Evolutionary conservation across 225 moss, liverwort and hornwort species (phyloP), one percentile per base, ranked within the genome.

Genomic region (Rhytidiadelphus loreus): DNA sequence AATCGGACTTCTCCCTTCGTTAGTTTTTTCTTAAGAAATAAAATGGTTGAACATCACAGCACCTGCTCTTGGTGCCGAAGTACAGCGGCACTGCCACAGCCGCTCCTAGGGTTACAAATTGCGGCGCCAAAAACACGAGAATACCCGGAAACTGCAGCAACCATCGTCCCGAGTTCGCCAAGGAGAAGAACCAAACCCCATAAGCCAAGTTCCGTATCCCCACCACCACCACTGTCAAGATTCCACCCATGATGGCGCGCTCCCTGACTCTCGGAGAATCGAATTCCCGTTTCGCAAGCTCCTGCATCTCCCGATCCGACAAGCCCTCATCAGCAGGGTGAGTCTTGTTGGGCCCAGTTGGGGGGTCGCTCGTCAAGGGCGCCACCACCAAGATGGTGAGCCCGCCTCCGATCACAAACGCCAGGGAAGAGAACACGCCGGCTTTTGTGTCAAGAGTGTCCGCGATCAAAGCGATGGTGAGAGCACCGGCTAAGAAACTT

Each of bases 61-160:
- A 86, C 89, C 84, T 86, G 87, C 87, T 72, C 39, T 89, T 91
- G 73, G 86, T 89, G 87, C 87, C 91, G 89, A 91, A 91, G 87
- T 91, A 91, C 14, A 91, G 24, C 44, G 91, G 91, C 73, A 91
- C 91, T 5, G 91, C 91, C 73, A 91, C 91, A 2, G 91, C 91
- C 19, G 89, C 92, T 24, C 92, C 90, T 25, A 92, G 88, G 73
- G 86, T 92, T 83, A 92, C 52, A 50, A 90, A 92, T 83, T 90
- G 92, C 50, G 92, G 90, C 9, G 90, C 90, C 58, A 92, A 64
- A 64, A 92, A 90, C 20, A 88, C 62, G 43, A 92, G 86, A n/a
- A 92, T 90, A 7, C 52, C 57, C 5, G 90, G 88, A 14, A 92
- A 92, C 79, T 88, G 90, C 16, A 90, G 86, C 71, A 86, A 9